A percentile compares a stretch with the other conserved stretches of the same genome.
Conservation (phyloP, 768 basidiomycete species). For the Wakefieldia striispora region DNA sequence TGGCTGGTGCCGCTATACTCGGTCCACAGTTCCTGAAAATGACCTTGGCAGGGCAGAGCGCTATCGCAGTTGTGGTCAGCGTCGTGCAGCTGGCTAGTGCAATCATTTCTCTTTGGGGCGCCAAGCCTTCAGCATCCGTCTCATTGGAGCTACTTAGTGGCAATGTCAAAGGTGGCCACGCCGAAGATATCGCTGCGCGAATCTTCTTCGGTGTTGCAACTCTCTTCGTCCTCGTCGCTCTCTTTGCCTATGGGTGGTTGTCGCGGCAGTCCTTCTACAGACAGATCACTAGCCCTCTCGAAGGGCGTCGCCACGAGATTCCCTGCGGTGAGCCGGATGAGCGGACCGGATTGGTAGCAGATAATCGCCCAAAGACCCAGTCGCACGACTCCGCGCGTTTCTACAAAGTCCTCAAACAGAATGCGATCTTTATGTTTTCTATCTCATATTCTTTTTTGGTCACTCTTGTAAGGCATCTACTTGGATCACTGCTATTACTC, state of each 20-base stretch:
- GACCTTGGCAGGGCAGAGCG: constrained; percentile 78
- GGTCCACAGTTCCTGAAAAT: constrained; percentile 69
- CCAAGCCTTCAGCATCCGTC: constrained; percentile 20
- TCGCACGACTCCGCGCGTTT: constrained; percentile 42
- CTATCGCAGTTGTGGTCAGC: constrained; percentile 77
- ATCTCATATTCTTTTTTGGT: constrained; percentile 73
- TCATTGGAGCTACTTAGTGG: neutral
- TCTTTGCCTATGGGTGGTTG: constrained; percentile 54
- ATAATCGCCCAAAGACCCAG: constrained; percentile 17
- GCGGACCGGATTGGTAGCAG: constrained; percentile 34
- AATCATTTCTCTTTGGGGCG: constrained; percentile 48
- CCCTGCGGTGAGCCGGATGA: constrained; percentile 16
- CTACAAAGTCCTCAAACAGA: constrained; percentile 55
- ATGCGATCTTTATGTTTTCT: constrained; percentile 64
- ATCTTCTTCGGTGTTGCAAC: constrained; percentile 70
- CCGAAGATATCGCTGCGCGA: constrained; percentile 64
- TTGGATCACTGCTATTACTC: neutral
- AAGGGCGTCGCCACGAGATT: constrained; percentile 28
- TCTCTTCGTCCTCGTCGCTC: constrained; percentile 54
- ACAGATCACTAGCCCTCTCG: constrained; percentile 45
- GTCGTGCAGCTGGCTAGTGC: constrained; percentile 69
- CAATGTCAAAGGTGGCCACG: constrained; percentile 20
- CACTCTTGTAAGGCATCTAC: constrained; percentile 59
- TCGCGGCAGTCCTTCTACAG: constrained; percentile 55
- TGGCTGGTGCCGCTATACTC: constrained; percentile 76